Conservation (phyloP, 108 stramenopile genomes). For the Bacterosira constricta region DNA sequence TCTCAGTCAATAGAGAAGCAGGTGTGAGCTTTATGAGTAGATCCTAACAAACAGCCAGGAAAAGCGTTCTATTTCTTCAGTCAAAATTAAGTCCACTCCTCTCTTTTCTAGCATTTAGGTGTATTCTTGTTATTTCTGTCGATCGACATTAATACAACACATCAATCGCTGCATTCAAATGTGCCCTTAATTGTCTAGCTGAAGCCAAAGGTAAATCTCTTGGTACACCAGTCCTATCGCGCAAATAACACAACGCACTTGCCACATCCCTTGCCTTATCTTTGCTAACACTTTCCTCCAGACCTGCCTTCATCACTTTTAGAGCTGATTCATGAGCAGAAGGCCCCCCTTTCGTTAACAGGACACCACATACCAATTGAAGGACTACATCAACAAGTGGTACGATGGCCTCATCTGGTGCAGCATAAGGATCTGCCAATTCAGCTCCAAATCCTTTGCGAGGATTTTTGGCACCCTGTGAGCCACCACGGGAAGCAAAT, state of each 20-base stretch:
- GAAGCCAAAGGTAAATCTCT: slow-evolving; percentile 79
- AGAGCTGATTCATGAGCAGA: slow-evolving; percentile 43
- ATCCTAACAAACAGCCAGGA: too few relatives aligned
- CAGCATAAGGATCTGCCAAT: slow-evolving; percentile 85
- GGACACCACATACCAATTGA: slow-evolving; percentile 56
- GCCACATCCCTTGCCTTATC: slow-evolving; percentile 60
- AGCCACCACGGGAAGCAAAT: slow-evolving; percentile 83
- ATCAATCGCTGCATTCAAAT: slow-evolving; percentile 82
- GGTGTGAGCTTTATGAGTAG: too few relatives aligned
- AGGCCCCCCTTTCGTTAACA: slow-evolving; percentile 49
- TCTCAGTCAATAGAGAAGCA: too few relatives aligned
- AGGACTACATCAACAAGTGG: slow-evolving; percentile 66
- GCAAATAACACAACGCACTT: slow-evolving; percentile 66
- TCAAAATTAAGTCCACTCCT: not conserved
- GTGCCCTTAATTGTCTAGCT: slow-evolving; percentile 78
- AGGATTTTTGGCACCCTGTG: slow-evolving; percentile 71
- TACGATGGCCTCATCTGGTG: slow-evolving; percentile 50
- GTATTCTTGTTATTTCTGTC: not conserved
- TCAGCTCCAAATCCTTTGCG: slow-evolving; percentile 82
- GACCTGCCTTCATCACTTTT: slow-evolving; percentile 33
- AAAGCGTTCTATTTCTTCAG: not conserved
- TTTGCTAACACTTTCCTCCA: slow-evolving; percentile 37
- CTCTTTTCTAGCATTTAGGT: not conserved
- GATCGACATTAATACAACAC: slow-evolving; percentile 26
- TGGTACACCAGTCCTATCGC: slow-evolving; percentile 84